A percentile compares a stretch with the other conserved stretches of the same genome.
phyloP scores from a whole-genome alignment of 2,329 filamentous ascomycete species.

The Exophiala bonariae region DNA sequence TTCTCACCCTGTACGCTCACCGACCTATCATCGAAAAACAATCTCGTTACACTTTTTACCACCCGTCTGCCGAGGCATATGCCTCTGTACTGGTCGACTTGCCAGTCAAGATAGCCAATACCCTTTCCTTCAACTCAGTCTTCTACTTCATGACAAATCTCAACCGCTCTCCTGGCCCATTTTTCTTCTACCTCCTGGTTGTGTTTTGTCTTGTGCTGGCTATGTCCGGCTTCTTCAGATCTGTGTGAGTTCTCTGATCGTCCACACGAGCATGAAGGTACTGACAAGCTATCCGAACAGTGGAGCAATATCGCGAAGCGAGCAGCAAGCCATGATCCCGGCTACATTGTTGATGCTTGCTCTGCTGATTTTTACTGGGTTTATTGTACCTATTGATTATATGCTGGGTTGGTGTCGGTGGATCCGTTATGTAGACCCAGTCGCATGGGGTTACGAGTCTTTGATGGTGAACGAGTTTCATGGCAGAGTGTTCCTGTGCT shows the following conservation, averaged over 20 bases:
- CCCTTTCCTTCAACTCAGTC: constrained; percentile 58
- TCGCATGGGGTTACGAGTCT: constrained; percentile 65
- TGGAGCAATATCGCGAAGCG: constrained; percentile 68
- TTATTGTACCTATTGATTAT: constrained; percentile 59
- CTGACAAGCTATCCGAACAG: too few species aligned
- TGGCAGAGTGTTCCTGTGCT: constrained; percentile 57
- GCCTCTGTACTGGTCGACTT: constrained; percentile 53
- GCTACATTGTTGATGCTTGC: constrained; percentile 53
- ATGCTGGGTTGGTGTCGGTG: constrained; percentile 66
- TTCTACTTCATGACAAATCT: constrained; percentile 66
- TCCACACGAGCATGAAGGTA: constrained; percentile 58
- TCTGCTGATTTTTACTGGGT: constrained; percentile 67
- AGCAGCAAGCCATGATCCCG: constrained; percentile 60
- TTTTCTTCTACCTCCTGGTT: constrained; percentile 63
- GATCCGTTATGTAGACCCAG: constrained; percentile 67
- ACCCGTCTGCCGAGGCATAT: constrained; percentile 81
- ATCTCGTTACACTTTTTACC: constrained; percentile 79
- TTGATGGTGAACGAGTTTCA: constrained; percentile 60
- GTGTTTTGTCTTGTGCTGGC: constrained; percentile 58
- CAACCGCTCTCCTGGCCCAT: constrained; percentile 50
- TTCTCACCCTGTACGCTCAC: constrained; percentile 78
- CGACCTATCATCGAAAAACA: constrained; percentile 92
- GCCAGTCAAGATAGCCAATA: constrained; percentile 59
- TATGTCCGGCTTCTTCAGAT: constrained; percentile 61
- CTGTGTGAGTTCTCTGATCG: constrained; percentile 67